These are phyloP conservation scores for Alternaria postmessia DNA, from an alignment of 2,329 filamentous ascomycete species.

Conservation along the genomic window DNA sequence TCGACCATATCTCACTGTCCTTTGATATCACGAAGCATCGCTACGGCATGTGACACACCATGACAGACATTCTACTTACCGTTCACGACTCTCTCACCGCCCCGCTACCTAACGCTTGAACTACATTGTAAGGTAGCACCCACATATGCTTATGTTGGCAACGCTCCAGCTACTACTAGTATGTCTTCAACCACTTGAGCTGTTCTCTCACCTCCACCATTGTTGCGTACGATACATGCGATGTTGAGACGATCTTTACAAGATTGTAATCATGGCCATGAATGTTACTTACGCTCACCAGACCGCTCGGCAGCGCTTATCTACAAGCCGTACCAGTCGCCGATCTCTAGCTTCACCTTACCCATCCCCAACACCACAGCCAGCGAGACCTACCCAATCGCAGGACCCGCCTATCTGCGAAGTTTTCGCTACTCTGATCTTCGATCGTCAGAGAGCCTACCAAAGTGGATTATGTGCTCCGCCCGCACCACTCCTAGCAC, in stretches of 20 bases:
- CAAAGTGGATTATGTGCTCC: neutral
- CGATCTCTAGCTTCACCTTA: neutral
- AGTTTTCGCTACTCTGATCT: conserved; percentile 18
- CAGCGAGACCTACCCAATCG: neutral
- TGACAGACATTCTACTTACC: neutral
- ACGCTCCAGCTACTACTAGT: conserved; percentile 1
- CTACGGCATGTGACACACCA: neutral
- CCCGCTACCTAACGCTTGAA: neutral
- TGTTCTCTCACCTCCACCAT: neutral
- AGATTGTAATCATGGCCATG: conserved; percentile 4
- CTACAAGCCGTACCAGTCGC: neutral
- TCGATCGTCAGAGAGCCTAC: conserved; percentile 18
- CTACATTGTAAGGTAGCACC: neutral
- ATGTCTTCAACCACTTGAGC: neutral
- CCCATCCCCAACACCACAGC: neutral
- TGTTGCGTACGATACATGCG: conserved; percentile 12
- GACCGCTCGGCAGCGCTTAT: neutral
- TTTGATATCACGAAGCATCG: neutral
- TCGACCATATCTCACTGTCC: neutral
- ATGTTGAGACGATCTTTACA: neutral
- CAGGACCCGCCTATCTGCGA: neutral
- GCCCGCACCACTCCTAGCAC: no score
- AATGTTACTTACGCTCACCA: conserved; percentile 3
- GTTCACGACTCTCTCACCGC: conserved; percentile 9
- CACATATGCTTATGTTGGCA: neutral